These are phyloP conservation scores for Kodamaea neixiangensis DNA, from an alignment of 805 yeast genomes.

Conservation along the genomic window DNA sequence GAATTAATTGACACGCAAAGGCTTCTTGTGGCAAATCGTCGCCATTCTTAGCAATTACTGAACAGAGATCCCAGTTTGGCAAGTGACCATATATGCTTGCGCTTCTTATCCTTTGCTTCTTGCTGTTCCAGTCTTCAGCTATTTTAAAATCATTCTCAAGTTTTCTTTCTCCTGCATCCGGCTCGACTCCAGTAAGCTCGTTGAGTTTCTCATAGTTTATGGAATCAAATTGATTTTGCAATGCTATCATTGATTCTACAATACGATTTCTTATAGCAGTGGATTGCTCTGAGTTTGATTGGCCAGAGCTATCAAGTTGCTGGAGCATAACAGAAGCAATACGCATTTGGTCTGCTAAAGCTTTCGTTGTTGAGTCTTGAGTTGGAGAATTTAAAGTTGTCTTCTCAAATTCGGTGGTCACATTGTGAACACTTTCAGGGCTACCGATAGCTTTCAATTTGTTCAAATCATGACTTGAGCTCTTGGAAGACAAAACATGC, in stretches of 20 bases:
- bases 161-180: slow-evolving; percentile 76
- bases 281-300: slow-evolving; percentile 44
- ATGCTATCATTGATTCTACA: slow-evolving; percentile 33
- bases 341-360: slow-evolving; percentile 88
- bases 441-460: slow-evolving; percentile 10
- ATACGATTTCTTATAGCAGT: slow-evolving; percentile 22
- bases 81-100: slow-evolving; percentile 81
- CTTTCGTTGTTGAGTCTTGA: slow-evolving; percentile 30
- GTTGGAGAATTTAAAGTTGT: not conserved
- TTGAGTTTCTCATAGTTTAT: slow-evolving; percentile 34
- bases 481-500: slow-evolving; percentile 29
- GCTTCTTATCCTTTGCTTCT: slow-evolving; percentile 76
- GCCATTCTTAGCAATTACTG: slow-evolving; percentile 96
- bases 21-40: slow-evolving; percentile 96
- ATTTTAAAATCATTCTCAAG: slow-evolving; percentile 88
- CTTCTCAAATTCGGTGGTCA: not conserved
- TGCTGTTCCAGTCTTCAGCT: slow-evolving; percentile 92
- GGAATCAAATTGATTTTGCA: slow-evolving; percentile 44
- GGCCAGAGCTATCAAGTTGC: slow-evolving; percentile 80
- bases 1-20: slow-evolving; percentile 92
- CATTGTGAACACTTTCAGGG: slow-evolving; percentile 7
- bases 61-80: slow-evolving; percentile 91
- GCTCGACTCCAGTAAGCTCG: slow-evolving; percentile 71
- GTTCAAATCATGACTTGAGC: slow-evolving; percentile 12
- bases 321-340: slow-evolving; percentile 94